phyloP scores from a whole-genome alignment of 768 basidiomycete species.

The Lyophyllum semitale region DNA sequence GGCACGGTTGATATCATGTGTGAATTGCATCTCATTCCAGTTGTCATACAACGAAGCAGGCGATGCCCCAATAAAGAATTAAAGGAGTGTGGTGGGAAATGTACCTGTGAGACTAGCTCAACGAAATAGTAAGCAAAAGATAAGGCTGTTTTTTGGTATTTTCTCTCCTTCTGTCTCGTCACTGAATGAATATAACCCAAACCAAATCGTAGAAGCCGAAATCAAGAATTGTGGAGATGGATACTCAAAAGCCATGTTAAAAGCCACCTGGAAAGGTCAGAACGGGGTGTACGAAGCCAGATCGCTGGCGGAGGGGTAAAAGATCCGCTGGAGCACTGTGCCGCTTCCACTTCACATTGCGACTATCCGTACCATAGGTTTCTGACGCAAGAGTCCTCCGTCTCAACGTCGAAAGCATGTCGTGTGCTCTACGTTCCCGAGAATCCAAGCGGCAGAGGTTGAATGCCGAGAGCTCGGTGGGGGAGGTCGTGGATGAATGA shows the following conservation, averaged over 20 bases:
- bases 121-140: background rate
- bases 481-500: slow-evolving; percentile 41
- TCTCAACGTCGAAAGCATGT: slow-evolving; percentile 67
- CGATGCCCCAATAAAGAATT: background rate
- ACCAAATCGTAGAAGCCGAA: slow-evolving; percentile 1
- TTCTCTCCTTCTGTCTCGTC: background rate
- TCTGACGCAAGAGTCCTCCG: slow-evolving; percentile 52
- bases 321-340: slow-evolving; percentile 69
- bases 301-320: slow-evolving; percentile 43
- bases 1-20: slow-evolving; percentile 5
- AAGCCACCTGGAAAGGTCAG: slow-evolving; percentile 62
- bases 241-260: slow-evolving; percentile 24
- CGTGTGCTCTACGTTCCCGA: slow-evolving; percentile 56
- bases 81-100: slow-evolving; percentile 9
- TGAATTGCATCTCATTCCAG: slow-evolving; percentile 10
- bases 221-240: slow-evolving; percentile 13
- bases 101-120: slow-evolving; percentile 3
- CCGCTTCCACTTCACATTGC: slow-evolving; percentile 45
- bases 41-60: background rate
- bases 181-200: background rate
- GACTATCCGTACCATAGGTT: slow-evolving; percentile 26
- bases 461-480: slow-evolving; percentile 51
- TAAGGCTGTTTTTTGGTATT: background rate
- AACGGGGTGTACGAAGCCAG: slow-evolving; percentile 60
- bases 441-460: slow-evolving; percentile 54